A percentile compares a stretch with the other conserved stretches of the same genome.
Conservation (phyloP, 306 rosid species). For the Adenanthera pavonina region DNA sequence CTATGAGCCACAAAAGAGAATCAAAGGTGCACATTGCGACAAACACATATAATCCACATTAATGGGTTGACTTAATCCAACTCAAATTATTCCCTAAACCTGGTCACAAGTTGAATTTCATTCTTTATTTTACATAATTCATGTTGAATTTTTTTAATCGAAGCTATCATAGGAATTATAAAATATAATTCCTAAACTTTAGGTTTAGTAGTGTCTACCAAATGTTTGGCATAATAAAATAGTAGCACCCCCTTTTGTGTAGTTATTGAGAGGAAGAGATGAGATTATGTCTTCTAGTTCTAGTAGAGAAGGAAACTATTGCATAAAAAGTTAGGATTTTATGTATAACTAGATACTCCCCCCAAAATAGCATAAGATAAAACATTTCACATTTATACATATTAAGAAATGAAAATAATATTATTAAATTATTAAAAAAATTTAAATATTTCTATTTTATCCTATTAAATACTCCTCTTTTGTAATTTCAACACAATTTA, state of each 20-base stretch:
- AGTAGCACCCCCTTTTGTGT: not conserved
- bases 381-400: no score
- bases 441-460: no score
- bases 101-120: not conserved
- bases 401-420: no score
- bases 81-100: constrained; percentile 15
- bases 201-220: not conserved
- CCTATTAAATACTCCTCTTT: no score
- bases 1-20: constrained; percentile 6
- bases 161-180: not conserved
- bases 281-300: not conserved
- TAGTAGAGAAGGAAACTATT: not conserved
- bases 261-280: not conserved
- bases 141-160: not conserved
- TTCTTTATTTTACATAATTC: not conserved
- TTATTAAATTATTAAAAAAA: no score
- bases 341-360: no score
- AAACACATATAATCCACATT: constrained; percentile 40
- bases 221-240: not conserved
- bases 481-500: no score
- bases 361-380: no score
- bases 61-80: constrained; percentile 43
- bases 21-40: constrained; percentile 34
- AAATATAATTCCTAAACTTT: not conserved
- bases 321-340: no score